A percentile compares a stretch with the other conserved stretches of the same genome.
phyloP scores from a whole-genome alignment of 768 basidiomycete genomes.

The Suillus lakei region DNA sequence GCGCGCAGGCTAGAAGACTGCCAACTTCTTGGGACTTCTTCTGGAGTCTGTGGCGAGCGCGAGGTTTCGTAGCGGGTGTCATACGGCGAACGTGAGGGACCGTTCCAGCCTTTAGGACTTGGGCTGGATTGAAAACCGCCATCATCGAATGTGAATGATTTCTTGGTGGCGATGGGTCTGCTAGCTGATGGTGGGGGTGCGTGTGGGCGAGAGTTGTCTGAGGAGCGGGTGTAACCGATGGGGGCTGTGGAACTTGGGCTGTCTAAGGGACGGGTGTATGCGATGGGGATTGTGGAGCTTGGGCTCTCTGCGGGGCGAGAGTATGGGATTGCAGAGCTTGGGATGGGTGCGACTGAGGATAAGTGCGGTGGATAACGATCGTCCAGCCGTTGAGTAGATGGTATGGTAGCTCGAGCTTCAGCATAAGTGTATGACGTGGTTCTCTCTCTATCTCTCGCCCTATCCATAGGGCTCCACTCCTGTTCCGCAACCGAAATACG shows the following conservation, averaged over 20 bases:
- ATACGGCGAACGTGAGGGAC: conserved; percentile 27
- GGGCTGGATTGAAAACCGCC: conserved; percentile 29
- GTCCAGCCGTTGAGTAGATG: conserved; percentile 15
- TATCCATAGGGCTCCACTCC: conserved; percentile 31
- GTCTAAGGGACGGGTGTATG: neutral
- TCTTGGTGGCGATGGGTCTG: conserved; percentile 35
- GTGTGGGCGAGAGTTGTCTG: conserved; percentile 21
- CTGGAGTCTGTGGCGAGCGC: conserved; percentile 36
- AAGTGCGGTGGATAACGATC: conserved; percentile 22
- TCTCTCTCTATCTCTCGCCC: conserved; percentile 28
- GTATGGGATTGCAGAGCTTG: conserved; percentile 10
- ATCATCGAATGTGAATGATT: conserved; percentile 28
- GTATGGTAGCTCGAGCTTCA: conserved; percentile 26
- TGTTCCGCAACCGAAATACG: conserved; percentile 32
- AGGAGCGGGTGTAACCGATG: conserved; percentile 13
- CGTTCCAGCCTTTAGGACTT: conserved; percentile 25
- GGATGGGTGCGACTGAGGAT: conserved; percentile 18
- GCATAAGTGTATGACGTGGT: conserved; percentile 15
- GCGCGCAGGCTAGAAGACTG: conserved; percentile 31
- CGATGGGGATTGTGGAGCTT: neutral
- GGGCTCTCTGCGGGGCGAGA: neutral
- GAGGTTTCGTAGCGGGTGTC: conserved; percentile 33
- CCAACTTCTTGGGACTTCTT: conserved; percentile 35
- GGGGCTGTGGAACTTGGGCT: conserved; percentile 16
- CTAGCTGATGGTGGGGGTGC: conserved; percentile 34